Percentiles rank a stretch among this genome's conserved stretches.
Evolutionary conservation across 2,329 filamentous ascomycete genomes (phyloP).

Genomic region (Helotiales sp.): DNA sequence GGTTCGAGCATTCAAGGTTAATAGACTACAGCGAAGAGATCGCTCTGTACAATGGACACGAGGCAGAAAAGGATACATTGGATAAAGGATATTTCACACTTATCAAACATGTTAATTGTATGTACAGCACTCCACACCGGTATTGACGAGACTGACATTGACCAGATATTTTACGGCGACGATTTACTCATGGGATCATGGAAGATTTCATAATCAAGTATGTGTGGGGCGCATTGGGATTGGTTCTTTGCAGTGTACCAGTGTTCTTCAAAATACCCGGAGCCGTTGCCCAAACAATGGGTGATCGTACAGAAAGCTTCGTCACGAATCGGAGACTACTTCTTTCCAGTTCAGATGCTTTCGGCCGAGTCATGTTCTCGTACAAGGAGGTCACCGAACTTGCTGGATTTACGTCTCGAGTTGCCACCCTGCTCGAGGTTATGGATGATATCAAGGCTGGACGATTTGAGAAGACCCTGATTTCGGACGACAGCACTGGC

Average conservation of each 20-base stretch:
- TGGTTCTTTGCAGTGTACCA: conserved; percentile 89
- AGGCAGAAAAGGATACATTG: conserved; percentile 91
- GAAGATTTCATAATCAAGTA: conserved; percentile 99
- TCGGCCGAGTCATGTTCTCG: conserved; percentile 94
- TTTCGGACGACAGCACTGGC: conserved; percentile 81
- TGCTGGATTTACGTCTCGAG: conserved; percentile 90
- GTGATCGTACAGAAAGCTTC: conserved; percentile 73
- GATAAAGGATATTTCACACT: conserved; percentile 99
- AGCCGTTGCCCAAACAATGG: conserved; percentile 56
- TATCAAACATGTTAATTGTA: conserved; percentile 91
- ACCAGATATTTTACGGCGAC: conserved; percentile 75
- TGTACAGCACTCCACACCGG: background rate
- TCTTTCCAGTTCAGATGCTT: conserved; percentile 90
- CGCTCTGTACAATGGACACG: conserved; percentile 86
- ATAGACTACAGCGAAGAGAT: conserved; percentile 97
- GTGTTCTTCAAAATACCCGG: conserved; percentile 94
- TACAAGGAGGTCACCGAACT: conserved; percentile 97
- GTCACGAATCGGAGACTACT: conserved; percentile 93
- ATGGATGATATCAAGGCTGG: conserved; percentile 92
- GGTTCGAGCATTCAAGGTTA: conserved; percentile 89
- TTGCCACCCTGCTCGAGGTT: conserved; percentile 85
- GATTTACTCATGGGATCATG: conserved; percentile 99
- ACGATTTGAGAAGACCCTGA: conserved; percentile 93
- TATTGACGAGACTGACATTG: conserved; percentile 1
- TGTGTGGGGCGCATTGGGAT: conserved; percentile 92